Conservation (phyloP, 2,329 filamentous ascomycete genomes). For the Fusarium mundagurra region DNA sequence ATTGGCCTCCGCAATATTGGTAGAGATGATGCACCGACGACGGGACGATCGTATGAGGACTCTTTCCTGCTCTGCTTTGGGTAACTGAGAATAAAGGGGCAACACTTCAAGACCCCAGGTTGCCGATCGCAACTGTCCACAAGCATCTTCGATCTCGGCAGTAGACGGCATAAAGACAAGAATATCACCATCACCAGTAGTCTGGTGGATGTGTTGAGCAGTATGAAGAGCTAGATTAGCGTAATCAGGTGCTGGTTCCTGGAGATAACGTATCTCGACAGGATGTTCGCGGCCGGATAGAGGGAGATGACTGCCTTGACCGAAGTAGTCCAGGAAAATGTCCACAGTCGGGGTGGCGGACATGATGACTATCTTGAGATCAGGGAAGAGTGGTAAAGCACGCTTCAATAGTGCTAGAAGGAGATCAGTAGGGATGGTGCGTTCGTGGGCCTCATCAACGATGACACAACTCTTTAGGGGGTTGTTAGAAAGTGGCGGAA, state of each 20-base stretch:
- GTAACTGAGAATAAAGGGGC: conserved; percentile 91
- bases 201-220: background rate
- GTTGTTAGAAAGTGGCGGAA: background rate
- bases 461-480: background rate
- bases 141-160: background rate
- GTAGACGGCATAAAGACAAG: background rate
- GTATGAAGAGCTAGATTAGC: background rate
- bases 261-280: background rate
- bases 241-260: background rate
- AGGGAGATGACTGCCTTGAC: background rate
- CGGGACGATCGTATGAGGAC: conserved; percentile 89
- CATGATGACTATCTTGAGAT: background rate
- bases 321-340: background rate
- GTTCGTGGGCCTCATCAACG: background rate
- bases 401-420: background rate
- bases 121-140: background rate
- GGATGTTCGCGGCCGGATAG: background rate
- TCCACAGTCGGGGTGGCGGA: background rate
- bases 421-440: background rate
- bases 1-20: conserved; percentile 96
- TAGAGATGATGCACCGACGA: conserved; percentile 94
- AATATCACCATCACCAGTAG: background rate
- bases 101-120: conserved; percentile 79
- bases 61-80: conserved; percentile 87
- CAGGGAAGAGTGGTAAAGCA: background rate